Evolutionary conservation across 805 yeast genomes (phyloP).

Genomic region (Lipomyces japonicus): DNA sequence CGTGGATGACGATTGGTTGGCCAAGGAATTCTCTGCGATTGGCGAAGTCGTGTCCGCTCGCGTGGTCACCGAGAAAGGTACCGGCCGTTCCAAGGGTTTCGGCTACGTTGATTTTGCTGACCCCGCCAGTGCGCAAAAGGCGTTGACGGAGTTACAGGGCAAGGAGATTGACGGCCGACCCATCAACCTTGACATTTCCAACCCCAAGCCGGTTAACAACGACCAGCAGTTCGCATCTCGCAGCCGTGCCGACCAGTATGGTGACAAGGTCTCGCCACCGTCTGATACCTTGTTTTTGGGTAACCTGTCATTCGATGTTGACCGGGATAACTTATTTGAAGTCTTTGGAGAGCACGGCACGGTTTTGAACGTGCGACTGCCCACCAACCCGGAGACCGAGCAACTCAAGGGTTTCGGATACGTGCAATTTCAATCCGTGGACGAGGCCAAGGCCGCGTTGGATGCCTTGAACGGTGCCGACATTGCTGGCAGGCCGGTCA

Average conservation of each 20-base stretch:
- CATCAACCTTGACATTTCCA: slow-evolving; percentile 87
- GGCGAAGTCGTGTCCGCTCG: slow-evolving; percentile 88
- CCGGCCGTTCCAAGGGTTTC: slow-evolving; percentile 86
- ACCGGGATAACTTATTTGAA: slow-evolving; percentile 71
- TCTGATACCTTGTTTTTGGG: slow-evolving; percentile 96
- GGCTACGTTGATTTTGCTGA: slow-evolving; percentile 86
- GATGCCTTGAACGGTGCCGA: slow-evolving; percentile 84
- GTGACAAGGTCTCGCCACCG: slow-evolving; percentile 88
- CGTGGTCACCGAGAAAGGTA: slow-evolving; percentile 87
- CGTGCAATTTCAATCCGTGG: slow-evolving; percentile 82
- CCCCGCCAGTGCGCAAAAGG: slow-evolving; percentile 77
- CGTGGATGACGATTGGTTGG: slow-evolving; percentile 92
- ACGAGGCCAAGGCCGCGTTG: slow-evolving; percentile 85
- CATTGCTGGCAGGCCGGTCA: slow-evolving; percentile 87
- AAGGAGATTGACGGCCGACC: slow-evolving; percentile 96
- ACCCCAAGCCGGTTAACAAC: slow-evolving; percentile 63
- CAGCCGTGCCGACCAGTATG: slow-evolving; percentile 84
- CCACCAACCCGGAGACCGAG: slow-evolving; percentile 98
- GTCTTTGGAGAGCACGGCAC: slow-evolving; percentile 74
- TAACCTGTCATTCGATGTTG: slow-evolving; percentile 86
- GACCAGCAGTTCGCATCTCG: slow-evolving; percentile 49
- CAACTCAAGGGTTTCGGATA: slow-evolving; percentile 99
- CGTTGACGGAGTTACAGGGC: slow-evolving; percentile 80
- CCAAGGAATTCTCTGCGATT: slow-evolving; percentile 71
- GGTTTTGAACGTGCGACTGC: slow-evolving; percentile 86